Evolutionary conservation across 768 basidiomycete genomes (phyloP).

Genomic region (Auriscalpium vulgare): DNA sequence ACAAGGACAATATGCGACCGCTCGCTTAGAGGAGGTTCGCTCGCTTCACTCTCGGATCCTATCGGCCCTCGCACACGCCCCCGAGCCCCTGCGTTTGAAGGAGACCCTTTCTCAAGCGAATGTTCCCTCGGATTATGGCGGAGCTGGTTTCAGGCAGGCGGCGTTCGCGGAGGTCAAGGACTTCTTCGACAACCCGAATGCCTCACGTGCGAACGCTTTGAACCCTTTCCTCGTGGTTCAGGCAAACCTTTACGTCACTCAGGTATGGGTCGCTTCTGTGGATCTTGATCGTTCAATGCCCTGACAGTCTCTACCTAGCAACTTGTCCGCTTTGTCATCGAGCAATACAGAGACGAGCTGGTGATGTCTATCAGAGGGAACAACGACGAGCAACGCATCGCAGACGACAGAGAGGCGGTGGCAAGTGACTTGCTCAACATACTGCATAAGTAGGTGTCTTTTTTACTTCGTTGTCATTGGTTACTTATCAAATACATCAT

Average conservation of each 20-base stretch:
- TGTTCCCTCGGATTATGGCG: constrained; percentile 53
- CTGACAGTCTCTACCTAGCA: constrained; percentile 41
- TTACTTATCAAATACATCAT: constrained; percentile 1
- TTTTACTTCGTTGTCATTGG: neutral
- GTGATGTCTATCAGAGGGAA: constrained; percentile 57
- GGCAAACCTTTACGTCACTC: constrained; percentile 87
- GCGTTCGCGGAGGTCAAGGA: constrained; percentile 86
- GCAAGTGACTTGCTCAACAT: constrained; percentile 83
- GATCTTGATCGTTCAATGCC: constrained; percentile 1
- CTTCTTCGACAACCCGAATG: constrained; percentile 88
- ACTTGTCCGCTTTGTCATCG: constrained; percentile 87
- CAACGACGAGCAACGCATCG: constrained; percentile 55
- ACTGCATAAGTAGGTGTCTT: constrained; percentile 55
- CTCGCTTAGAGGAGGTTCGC: constrained; percentile 76
- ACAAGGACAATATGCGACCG: constrained; percentile 79
- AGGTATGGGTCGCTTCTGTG: constrained; percentile 35
- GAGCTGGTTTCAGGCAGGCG: constrained; percentile 68
- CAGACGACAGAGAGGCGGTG: constrained; percentile 74
- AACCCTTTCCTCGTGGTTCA: constrained; percentile 91
- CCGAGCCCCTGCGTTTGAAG: constrained; percentile 68
- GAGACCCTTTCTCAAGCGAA: constrained; percentile 40
- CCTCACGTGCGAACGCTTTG: constrained; percentile 74
- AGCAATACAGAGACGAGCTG: constrained; percentile 88
- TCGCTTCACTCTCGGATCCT: constrained; percentile 73
- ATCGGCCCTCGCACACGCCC: constrained; percentile 64